Evolutionary conservation across 78 protist genomes (phyloP).

Genomic region (Dictyostelium firmibasis): DNA sequence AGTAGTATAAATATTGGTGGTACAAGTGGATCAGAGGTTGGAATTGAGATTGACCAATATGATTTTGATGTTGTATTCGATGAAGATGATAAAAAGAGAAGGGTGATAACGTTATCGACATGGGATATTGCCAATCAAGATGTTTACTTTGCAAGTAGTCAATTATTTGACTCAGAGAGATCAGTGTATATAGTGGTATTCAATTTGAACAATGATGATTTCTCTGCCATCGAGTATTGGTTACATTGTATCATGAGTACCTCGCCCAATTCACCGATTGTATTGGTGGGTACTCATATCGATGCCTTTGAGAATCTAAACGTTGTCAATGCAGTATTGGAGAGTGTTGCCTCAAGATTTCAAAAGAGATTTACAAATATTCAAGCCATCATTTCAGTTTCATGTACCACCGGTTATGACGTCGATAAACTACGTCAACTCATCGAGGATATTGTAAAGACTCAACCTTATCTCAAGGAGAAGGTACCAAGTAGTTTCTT

Average conservation of each 20-base stretch:
- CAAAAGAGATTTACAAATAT: constrained; percentile 55
- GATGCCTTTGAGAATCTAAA: constrained; percentile 38
- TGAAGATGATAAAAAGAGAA: constrained; percentile 64
- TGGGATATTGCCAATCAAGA: constrained; percentile 79
- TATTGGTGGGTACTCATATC: constrained; percentile 81
- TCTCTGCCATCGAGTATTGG: constrained; percentile 72
- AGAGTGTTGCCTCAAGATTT: constrained; percentile 10
- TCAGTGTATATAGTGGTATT: constrained; percentile 69
- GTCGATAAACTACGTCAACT: constrained; percentile 33
- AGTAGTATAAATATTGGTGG: not conserved
- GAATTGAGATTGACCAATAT: constrained; percentile 69
- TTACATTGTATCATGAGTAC: constrained; percentile 31
- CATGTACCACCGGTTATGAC: constrained; percentile 74
- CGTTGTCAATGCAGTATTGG: constrained; percentile 12
- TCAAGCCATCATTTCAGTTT: constrained; percentile 69
- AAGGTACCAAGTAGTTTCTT: constrained; percentile 68
- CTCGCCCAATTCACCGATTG: constrained; percentile 70
- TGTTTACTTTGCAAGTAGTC: constrained; percentile 72
- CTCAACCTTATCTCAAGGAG: constrained; percentile 38
- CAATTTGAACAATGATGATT: constrained; percentile 29
- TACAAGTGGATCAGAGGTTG: not conserved
- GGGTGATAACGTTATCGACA: constrained; percentile 35
- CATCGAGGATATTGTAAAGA: constrained; percentile 49
- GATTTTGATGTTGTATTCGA: constrained; percentile 64
- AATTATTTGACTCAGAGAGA: constrained; percentile 61